Percentiles rank a stretch among this genome's conserved stretches.
Conservation (phyloP, 1,284 basidiomycete genomes). For the Papiliotrema terrestris region DNA sequence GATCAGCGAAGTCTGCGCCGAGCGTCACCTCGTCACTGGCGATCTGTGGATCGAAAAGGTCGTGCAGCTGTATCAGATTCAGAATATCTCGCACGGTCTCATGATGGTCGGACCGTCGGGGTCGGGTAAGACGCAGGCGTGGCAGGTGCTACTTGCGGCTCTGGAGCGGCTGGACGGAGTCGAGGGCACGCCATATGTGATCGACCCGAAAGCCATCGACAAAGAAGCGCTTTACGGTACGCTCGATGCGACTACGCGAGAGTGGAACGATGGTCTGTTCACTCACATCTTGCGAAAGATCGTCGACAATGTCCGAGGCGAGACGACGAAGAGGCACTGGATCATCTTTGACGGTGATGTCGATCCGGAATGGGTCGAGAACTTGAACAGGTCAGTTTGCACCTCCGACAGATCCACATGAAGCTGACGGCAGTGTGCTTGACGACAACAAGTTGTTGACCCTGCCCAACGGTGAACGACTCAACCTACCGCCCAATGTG, state of each 20-base stretch:
- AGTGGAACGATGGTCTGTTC: constrained; percentile 99
- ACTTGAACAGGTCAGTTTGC: constrained; percentile 80
- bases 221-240: constrained; percentile 98
- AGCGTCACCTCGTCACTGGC: constrained; percentile 77
- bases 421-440: constrained; percentile 66
- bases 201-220: constrained; percentile 98
- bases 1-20: constrained; percentile 80
- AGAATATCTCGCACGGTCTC: constrained; percentile 98
- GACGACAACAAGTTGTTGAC: constrained; percentile 99
- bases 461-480: constrained; percentile 94
- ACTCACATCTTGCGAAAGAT: constrained; percentile 97
- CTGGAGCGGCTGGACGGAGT: constrained; percentile 86
- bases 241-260: constrained; percentile 92
- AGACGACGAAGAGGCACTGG: constrained; percentile 96
- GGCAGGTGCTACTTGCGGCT: constrained; percentile 89
- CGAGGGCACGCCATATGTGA: constrained; percentile 92
- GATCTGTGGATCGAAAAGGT: constrained; percentile 95
- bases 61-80: constrained; percentile 96
- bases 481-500: constrained; percentile 94
- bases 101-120: constrained; percentile 99
- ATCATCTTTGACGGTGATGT: constrained; percentile 99
- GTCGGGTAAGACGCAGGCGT: constrained; percentile 94
- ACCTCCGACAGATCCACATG: background rate
- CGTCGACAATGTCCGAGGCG: constrained; percentile 96
- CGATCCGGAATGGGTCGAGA: constrained; percentile 99